phyloP scores from a whole-genome alignment of 495 filamentous ascomycete genomes.

The Darksidea phi region DNA sequence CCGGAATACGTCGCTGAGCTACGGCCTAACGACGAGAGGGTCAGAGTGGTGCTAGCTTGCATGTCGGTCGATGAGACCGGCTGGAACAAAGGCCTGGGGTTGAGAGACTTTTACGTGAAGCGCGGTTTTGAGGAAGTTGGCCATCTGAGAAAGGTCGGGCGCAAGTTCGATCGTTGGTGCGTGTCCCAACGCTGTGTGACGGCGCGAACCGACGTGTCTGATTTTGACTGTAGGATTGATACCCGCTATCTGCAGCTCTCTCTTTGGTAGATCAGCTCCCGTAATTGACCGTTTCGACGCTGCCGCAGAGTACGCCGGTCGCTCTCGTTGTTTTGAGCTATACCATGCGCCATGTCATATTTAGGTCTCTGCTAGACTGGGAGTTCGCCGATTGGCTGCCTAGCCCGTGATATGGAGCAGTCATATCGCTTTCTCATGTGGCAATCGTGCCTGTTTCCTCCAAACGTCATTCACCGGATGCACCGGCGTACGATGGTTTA shows the following conservation, averaged over 20 bases:
- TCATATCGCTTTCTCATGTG: no score
- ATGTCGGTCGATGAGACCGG: conserved; percentile 28
- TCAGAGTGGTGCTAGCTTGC: conserved; percentile 28
- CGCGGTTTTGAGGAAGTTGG: conserved; percentile 30
- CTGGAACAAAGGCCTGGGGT: conserved; percentile 21
- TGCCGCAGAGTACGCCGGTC: no score
- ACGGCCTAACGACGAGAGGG: conserved; percentile 15
- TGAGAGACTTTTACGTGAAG: conserved; percentile 31
- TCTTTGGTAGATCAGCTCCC: conserved; percentile 20
- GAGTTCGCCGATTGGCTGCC: no score
- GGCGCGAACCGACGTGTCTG: conserved; percentile 11
- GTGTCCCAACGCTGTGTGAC: neutral
- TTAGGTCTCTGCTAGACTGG: no score
- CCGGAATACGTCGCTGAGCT: conserved; percentile 19
- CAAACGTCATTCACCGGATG: no score
- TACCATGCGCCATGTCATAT: no score
- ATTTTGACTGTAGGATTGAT: conserved; percentile 29
- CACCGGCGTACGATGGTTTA: no score
- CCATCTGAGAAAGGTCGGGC: conserved; percentile 27
- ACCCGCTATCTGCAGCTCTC: conserved; percentile 27
- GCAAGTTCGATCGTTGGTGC: conserved; percentile 32
- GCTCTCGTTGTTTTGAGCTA: no score
- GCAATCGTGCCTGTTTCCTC: no score
- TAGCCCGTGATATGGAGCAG: no score
- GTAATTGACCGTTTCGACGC: no score